phyloP scores from a whole-genome alignment of 345 rosid species.

The Carallia pectinifolia region DNA sequence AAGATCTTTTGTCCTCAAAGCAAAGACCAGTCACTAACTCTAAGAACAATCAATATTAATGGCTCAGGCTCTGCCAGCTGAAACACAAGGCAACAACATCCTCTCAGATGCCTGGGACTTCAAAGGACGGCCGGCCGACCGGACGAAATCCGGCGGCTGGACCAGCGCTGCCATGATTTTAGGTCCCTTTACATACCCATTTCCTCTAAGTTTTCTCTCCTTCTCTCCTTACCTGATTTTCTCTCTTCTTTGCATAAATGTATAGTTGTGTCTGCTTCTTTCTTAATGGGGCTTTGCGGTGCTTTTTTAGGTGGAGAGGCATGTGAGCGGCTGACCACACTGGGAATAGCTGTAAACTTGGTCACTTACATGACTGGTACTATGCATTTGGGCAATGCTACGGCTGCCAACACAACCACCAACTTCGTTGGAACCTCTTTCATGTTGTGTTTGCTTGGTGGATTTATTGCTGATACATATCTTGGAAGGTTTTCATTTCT shows the following conservation, averaged over 20 bases:
- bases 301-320: conserved; percentile 59
- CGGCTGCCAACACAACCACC: conserved; percentile 82
- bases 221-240: not conserved
- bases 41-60: conserved; percentile 1
- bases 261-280: too few relatives aligned
- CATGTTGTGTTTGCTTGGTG: conserved; percentile 93
- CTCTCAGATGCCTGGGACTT: conserved; percentile 90
- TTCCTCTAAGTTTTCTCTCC: not conserved
- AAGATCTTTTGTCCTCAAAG: too few relatives aligned
- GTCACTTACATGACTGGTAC: conserved; percentile 89
- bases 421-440: conserved; percentile 94
- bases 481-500: conserved; percentile 67
- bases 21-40: too few relatives aligned
- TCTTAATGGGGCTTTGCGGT: not conserved
- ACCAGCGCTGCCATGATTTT: conserved; percentile 85
- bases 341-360: conserved; percentile 87
- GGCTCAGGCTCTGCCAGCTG: conserved; percentile 47
- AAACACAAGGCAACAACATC: conserved; percentile 39
- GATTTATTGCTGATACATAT: conserved; percentile 88
- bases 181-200: conserved; percentile 38
- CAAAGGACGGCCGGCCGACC: conserved; percentile 72
- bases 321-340: conserved; percentile 85
- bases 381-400: conserved; percentile 89
- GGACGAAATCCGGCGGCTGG: conserved; percentile 84
- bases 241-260: not conserved